phyloP scores from a whole-genome alignment of 768 basidiomycete genomes.

The Mrakia blollopis region DNA sequence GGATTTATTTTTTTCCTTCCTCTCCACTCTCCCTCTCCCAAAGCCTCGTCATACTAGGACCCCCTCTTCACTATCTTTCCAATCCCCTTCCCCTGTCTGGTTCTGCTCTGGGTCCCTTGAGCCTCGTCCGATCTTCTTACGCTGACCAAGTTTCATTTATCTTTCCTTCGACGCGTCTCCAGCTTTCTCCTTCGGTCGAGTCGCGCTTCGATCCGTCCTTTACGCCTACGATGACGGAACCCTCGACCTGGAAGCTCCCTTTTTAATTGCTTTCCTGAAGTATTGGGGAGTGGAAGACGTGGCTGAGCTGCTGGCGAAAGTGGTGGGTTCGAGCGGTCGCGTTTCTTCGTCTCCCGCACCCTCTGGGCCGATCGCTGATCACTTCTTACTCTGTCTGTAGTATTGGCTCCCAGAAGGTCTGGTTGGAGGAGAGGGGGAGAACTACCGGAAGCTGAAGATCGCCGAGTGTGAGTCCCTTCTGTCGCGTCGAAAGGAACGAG shows the following conservation, averaged over 20 bases:
- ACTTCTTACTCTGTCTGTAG: background rate
- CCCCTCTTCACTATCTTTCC: background rate
- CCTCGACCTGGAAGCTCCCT: background rate
- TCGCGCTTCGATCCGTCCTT: conserved; percentile 17
- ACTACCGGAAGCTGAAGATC: conserved; percentile 19
- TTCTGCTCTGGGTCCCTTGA: background rate
- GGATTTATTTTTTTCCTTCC: too few species aligned
- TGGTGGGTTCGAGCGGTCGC: background rate
- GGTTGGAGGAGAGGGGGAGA: background rate
- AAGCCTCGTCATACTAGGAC: too few species aligned
- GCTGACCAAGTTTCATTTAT: background rate
- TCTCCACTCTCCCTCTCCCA: too few species aligned
- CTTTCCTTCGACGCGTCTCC: background rate
- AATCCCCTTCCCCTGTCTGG: background rate
- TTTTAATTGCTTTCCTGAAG: background rate
- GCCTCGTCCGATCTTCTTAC: too few species aligned
- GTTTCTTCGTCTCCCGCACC: too few species aligned
- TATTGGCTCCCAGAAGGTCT: conserved; percentile 10
- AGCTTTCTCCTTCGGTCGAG: conserved; percentile 28
- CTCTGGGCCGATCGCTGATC: background rate
- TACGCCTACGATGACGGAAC: conserved; percentile 25
- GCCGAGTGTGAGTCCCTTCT: conserved; percentile 4
- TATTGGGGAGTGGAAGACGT: conserved; percentile 20
- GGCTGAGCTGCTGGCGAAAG: conserved; percentile 16
- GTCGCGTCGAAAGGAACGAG: background rate